Conservation (phyloP, 1,284 basidiomycete species). For the Trichosporon coremiiforme region DNA sequence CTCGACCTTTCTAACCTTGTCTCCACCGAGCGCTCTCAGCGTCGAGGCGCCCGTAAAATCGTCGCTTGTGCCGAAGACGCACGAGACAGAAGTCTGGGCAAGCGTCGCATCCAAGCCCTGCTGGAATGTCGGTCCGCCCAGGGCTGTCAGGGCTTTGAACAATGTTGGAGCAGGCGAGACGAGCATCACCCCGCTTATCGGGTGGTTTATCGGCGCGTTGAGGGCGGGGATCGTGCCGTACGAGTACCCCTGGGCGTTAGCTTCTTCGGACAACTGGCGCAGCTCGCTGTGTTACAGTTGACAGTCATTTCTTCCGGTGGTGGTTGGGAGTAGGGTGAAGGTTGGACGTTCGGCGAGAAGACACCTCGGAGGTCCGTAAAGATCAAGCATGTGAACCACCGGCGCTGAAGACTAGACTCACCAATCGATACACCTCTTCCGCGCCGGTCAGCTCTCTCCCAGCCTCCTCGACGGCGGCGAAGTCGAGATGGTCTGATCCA, state of each 20-base stretch:
- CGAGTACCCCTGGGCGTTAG: slow-evolving; percentile 48
- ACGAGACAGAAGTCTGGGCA: slow-evolving; percentile 17
- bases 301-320: too few species aligned
- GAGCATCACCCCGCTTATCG: slow-evolving; percentile 30
- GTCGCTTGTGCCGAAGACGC: slow-evolving; percentile 42
- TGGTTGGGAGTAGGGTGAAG: too few species aligned
- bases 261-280: not conserved
- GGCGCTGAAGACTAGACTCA: slow-evolving; percentile 1
- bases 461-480: slow-evolving; percentile 40
- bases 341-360: too few species aligned
- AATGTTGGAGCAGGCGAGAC: slow-evolving; percentile 47
- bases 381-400: too few species aligned
- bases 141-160: slow-evolving; percentile 37
- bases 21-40: slow-evolving; percentile 31
- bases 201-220: slow-evolving; percentile 30
- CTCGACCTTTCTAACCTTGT: slow-evolving; percentile 30
- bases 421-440: slow-evolving; percentile 25
- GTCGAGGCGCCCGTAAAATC: slow-evolving; percentile 41
- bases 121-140: slow-evolving; percentile 38
- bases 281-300: too few species aligned
- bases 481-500: slow-evolving; percentile 39
- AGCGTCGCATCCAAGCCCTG: slow-evolving; percentile 28
- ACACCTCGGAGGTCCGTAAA: too few species aligned
- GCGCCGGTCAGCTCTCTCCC: slow-evolving; percentile 31
- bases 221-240: slow-evolving; percentile 43